Evolutionary conservation across 2,329 filamentous ascomycete genomes (phyloP).

Genomic region (Alternaria gaisen): DNA sequence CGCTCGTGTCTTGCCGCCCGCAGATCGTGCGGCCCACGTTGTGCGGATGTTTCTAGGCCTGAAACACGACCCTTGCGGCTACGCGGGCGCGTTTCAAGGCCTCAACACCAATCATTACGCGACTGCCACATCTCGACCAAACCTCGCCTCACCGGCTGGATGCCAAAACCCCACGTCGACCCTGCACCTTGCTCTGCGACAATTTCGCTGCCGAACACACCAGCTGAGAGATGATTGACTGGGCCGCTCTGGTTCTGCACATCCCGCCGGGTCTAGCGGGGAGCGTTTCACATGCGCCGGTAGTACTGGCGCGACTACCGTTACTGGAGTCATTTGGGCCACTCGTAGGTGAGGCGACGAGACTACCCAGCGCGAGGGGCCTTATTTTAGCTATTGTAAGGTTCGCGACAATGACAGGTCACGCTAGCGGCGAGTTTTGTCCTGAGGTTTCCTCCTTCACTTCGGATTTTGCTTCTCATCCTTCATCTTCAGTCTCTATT

Average conservation of each 20-base stretch:
- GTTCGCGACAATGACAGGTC: constrained; percentile 37
- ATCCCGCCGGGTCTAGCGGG: constrained; percentile 23
- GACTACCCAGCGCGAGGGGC: constrained; percentile 39
- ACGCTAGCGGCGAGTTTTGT: constrained; percentile 31
- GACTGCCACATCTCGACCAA: constrained; percentile 37
- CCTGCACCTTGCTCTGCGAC: constrained; percentile 9
- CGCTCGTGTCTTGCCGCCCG: constrained; percentile 41
- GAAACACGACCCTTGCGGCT: constrained; percentile 41
- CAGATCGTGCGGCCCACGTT: constrained; percentile 28
- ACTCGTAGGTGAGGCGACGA: constrained; percentile 40
- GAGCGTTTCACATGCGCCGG: constrained; percentile 39
- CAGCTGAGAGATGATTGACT: constrained; percentile 24
- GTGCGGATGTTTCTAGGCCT: constrained; percentile 38
- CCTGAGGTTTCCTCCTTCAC: constrained; percentile 33
- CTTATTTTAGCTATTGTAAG: constrained; percentile 41
- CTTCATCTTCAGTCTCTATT: constrained; percentile 41
- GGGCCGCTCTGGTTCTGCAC: constrained; percentile 21
- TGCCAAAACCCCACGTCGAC: constrained; percentile 20
- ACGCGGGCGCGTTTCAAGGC: constrained; percentile 37
- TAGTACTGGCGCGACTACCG: constrained; percentile 27
- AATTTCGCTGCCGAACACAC: constrained; percentile 15
- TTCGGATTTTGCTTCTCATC: constrained; percentile 22
- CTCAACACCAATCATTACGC: constrained; percentile 47
- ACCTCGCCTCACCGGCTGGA: constrained; percentile 38
- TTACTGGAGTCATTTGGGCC: constrained; percentile 44